These are phyloP conservation scores for Emericellopsis atlantica DNA, from an alignment of 2,329 filamentous ascomycete species.

Conservation along the genomic window DNA sequence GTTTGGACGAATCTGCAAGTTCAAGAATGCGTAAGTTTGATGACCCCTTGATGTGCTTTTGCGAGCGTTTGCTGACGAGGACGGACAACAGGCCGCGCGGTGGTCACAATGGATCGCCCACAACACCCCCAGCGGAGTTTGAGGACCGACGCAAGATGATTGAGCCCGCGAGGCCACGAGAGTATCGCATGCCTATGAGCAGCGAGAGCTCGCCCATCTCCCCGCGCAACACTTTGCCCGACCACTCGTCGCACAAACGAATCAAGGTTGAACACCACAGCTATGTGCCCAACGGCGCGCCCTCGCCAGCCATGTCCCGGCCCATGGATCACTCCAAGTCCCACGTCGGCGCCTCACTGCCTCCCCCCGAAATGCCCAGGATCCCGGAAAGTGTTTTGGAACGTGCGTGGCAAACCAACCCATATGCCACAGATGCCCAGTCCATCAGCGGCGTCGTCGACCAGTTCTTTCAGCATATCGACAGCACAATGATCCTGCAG, in stretches of 20 bases:
- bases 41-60: background rate
- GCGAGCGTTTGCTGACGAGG: conserved; percentile 4
- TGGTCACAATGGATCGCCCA: conserved; percentile 43
- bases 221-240: conserved; percentile 24
- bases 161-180: conserved; percentile 16
- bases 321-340: conserved; percentile 23
- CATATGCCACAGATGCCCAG: conserved; percentile 29
- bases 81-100: conserved; percentile 34
- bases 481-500: conserved; percentile 25
- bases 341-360: conserved; percentile 21
- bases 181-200: conserved; percentile 25
- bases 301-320: conserved; percentile 13
- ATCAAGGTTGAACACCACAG: conserved; percentile 31
- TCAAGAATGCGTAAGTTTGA: conserved; percentile 68
- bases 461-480: conserved; percentile 28
- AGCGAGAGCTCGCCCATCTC: conserved; percentile 35
- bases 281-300: conserved; percentile 24
- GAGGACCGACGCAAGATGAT: conserved; percentile 27
- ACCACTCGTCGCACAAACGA: conserved; percentile 31
- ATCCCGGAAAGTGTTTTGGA: conserved; percentile 35
- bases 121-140: conserved; percentile 36
- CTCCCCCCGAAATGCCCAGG: conserved; percentile 26
- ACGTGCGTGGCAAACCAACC: conserved; percentile 36
- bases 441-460: conserved; percentile 23
- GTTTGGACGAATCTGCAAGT: conserved; percentile 74